Evolutionary conservation across 1,139 yeast genomes (phyloP), one percentile per base, ranked within the genome.

Genomic region (Saccharomyces hybrid): DNA sequence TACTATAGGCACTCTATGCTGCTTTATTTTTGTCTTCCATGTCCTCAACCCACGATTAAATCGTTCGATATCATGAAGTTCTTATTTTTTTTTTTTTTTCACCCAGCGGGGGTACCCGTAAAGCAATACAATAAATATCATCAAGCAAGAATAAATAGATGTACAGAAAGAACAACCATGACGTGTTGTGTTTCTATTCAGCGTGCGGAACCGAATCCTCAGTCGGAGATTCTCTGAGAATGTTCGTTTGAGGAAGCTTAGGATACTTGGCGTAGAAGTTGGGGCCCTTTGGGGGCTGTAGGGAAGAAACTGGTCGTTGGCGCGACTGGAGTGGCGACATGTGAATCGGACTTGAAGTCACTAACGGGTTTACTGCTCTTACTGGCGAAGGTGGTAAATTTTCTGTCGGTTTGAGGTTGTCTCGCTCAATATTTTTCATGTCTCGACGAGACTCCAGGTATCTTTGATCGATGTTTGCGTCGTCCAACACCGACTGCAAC

Each of bases 341-440:
- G 29, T 32, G 56, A 6, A 67, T 62, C 6, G 72, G 72, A 53
- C 71, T 68, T 2, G 72, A 69, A 1, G 72, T 69, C 52, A 66
- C 62, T 28, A 68, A 53, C 8, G 72, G 72, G 51, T 65, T 60
- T 23, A 66, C 61, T 5, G 66, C 60, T 25, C 66, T 59, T 49
- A 62, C 60, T 25, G 71, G 71, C 2, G 72, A 68, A 3, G 71
- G 71, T 3, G 71, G 69, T 19, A 68, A 55, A 48, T 61, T 65
- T 26, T 58, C 54, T 28, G 60, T 60, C 5, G 70, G 68, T 50
- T 62, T 61, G 46, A 66, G 56, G 52, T 64, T 61, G 28, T 63
- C 63, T 48, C 59, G 61, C 51, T 62, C 66, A 28, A 69, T 55
- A 53, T 69, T 69, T 44, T 62, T 62, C 16, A 69, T 69, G 49